Conservation (phyloP, 139 green algal genomes). For the Chlorella vulgaris region DNA sequence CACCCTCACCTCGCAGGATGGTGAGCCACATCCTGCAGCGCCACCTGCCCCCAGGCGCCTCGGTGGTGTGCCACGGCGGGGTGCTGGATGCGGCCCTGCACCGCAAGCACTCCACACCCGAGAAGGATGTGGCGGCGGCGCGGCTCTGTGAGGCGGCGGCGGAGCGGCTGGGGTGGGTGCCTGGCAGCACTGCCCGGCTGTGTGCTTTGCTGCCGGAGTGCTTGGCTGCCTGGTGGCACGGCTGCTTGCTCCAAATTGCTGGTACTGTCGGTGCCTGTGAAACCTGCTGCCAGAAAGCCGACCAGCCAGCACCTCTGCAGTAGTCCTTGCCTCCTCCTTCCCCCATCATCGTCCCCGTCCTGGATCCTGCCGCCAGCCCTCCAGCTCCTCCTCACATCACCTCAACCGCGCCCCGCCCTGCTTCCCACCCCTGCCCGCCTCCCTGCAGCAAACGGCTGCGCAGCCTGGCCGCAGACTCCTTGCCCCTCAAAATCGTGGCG, state of each 20-base stretch:
- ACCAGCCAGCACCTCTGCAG: too few relatives aligned
- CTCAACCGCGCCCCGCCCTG: neutral
- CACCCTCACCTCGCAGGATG: constrained; percentile 38
- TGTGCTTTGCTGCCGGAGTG: too few relatives aligned
- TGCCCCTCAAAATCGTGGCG: constrained; percentile 59
- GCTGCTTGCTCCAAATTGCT: too few relatives aligned
- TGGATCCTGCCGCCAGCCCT: too few relatives aligned
- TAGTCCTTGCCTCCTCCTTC: too few relatives aligned
- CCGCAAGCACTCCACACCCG: constrained; percentile 28
- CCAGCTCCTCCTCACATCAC: too few relatives aligned
- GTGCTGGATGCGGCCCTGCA: constrained; percentile 58
- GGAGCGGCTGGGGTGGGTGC: constrained; percentile 55
- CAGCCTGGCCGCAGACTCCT: constrained; percentile 37
- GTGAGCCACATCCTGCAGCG: constrained; percentile 49
- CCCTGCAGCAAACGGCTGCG: constrained; percentile 69
- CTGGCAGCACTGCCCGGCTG: too few relatives aligned
- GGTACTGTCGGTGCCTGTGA: too few relatives aligned
- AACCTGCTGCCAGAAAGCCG: too few relatives aligned
- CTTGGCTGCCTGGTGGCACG: too few relatives aligned
- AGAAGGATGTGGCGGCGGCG: constrained; percentile 38
- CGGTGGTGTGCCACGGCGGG: constrained; percentile 36
- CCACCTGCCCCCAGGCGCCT: constrained; percentile 56
- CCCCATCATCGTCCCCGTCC: too few relatives aligned
- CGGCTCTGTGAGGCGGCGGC: constrained; percentile 58
- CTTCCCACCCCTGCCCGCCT: neutral